Evolutionary conservation across 2,329 filamentous ascomycete genomes (phyloP), one percentile per base, ranked within the genome.

Genomic region (Aspergillus uvarum): DNA sequence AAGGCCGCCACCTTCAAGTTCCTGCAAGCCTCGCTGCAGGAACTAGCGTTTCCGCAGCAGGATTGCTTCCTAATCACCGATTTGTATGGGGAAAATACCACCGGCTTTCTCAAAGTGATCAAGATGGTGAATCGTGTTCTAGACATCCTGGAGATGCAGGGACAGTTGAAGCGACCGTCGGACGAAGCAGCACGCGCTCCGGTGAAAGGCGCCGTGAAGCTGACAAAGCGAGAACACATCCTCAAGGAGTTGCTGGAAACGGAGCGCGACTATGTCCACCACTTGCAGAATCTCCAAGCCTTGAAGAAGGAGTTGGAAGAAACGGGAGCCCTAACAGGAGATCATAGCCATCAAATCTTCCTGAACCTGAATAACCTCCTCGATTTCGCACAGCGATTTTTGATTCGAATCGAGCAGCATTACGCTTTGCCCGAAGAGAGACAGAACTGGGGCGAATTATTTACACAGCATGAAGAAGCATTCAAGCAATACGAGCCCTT

Each of bases 401-500:
- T 99, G 51, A 98, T 99, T 70, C 89, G 92, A 58, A 91, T 99
- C 63, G 95, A 99, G 79, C 96, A 96, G 29, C 96, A 93, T 42
- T 96, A 98, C 71, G 92, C 91, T 3, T 86, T 92, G 77, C 85
- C 91, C 0, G 83, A 89, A 62, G 79, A 84, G 4, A 82, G 86
- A 62, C 95, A 99, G 74, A 90, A 94, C 74, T 99, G 95, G 95
- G 95, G 95, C n/a, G 83, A 87, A n/a, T 86, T 96, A 0, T 98
- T 98, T 72, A 84, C 90, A 14, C 82, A 87, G 14, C 92, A 94
- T 72, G 91, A 95, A 73, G 91, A 95, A 60, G 86, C 88, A 0
- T 97, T 99, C 75, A 87, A 89, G 63, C 93, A 96, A 61, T 99
- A 99, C 74, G 91, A 96, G 70, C 93, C 93, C 1, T 99, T 98